Evolutionary conservation across 2,329 filamentous ascomycete genomes (phyloP), one percentile per base, ranked within the genome.

Genomic region (Colletotrichum sp.): DNA sequence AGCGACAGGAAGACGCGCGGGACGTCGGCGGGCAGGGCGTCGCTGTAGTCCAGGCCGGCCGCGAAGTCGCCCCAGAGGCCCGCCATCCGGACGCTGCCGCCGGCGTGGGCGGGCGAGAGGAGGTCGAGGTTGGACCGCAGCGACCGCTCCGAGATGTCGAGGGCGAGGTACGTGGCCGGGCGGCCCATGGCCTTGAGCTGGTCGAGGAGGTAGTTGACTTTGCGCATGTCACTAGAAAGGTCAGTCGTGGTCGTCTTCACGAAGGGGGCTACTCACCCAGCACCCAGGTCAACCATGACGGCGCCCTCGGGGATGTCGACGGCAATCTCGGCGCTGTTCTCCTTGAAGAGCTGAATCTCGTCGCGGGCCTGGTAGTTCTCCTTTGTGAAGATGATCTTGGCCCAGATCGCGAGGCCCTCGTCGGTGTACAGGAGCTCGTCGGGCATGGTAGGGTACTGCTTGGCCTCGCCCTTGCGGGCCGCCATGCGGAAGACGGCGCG

Each of bases 321-420:
- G n/a, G 83, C 83, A 71, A 87, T 82, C 3, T 85, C 82, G n/a
- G 76, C 68, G 8, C 84, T 85, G 77, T 86, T 80, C 65, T 78
- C 71, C 44, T 85, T 78, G 39, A 87, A 84, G 3, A 87, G 77
- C 9, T 76, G 79, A 24, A 84, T 85, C 79, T 87, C 86, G 44
- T 87, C 85, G 34, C 83, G 82, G 4, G 85, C 86, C 75, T 87
- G 86, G 73, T 87, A 87, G 74, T 86, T 86, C 55, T 86, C 81
- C 2, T 80, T 78, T 1, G 81, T 85, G 76, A 82, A 85, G 70
- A 87, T 87, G 72, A 87, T 86, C 12, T 85, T 73, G 62, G 85
- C 85, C 86, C 86, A 87, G 76, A 86, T 85, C 8, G 79, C 78
- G 64, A 86, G 79, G 2, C 86, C 86, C 7, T 79, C 67, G 68